A percentile compares a stretch with the other conserved stretches of the same genome.
These are phyloP conservation scores for Asterophora parasitica DNA, from an alignment of 768 basidiomycete genomes.

Conservation along the genomic window DNA sequence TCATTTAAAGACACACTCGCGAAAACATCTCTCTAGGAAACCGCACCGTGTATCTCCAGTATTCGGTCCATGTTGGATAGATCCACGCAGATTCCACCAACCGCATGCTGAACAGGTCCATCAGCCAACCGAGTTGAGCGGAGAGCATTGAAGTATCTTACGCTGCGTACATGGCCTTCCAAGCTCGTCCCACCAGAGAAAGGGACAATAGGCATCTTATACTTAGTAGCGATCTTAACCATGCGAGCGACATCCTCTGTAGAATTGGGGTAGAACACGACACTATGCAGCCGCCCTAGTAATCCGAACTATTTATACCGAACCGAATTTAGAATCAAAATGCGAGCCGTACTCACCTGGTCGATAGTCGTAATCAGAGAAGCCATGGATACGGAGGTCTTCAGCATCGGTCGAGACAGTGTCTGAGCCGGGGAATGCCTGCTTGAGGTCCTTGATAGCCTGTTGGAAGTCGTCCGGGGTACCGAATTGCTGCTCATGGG, in stretches of 20 bases:
- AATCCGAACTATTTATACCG: neutral
- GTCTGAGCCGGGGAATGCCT: slow-evolving; percentile 31
- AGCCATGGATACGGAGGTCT: slow-evolving; percentile 50
- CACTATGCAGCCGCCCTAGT: slow-evolving; percentile 37
- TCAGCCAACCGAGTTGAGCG: neutral
- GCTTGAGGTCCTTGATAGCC: slow-evolving; percentile 48
- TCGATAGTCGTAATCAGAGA: slow-evolving; percentile 47
- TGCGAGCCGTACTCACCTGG: slow-evolving; percentile 32
- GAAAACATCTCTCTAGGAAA: neutral
- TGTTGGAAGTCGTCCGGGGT: slow-evolving; percentile 45
- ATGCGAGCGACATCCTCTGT: slow-evolving; percentile 83
- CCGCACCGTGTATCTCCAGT: slow-evolving; percentile 64
- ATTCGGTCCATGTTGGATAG: slow-evolving; percentile 77
- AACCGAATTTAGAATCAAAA: neutral
- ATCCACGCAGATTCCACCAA: slow-evolving; percentile 76
- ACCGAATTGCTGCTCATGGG: slow-evolving; percentile 35
- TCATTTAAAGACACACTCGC: neutral
- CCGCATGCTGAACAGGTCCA: slow-evolving; percentile 24
- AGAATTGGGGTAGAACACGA: slow-evolving; percentile 57
- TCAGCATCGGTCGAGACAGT: slow-evolving; percentile 47
- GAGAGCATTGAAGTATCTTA: slow-evolving; percentile 26
- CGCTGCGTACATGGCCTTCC: slow-evolving; percentile 71
- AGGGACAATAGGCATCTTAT: slow-evolving; percentile 71
- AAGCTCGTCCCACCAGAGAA: slow-evolving; percentile 81
- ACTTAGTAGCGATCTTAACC: slow-evolving; percentile 70